Evolutionary conservation across 495 filamentous ascomycete species (phyloP).

Genomic region (Apodospora peruviana): DNA sequence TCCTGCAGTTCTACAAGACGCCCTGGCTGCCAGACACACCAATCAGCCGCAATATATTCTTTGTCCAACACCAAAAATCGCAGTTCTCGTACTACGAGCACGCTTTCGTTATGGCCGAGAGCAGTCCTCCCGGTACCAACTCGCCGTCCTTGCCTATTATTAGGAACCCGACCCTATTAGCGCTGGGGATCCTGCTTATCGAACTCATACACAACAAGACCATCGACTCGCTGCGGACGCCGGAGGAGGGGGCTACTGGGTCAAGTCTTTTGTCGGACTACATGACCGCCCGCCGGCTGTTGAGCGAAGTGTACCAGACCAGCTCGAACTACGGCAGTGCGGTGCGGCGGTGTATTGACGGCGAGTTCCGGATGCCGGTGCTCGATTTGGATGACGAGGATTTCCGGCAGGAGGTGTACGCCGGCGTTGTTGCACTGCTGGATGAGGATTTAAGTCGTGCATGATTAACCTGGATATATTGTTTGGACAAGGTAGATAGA

Average conservation of each 20-base stretch:
- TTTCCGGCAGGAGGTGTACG: not conserved
- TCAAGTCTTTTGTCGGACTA: not conserved
- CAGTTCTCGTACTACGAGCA: not conserved
- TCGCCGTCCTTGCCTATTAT: not conserved
- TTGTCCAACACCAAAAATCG: not conserved
- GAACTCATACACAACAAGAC: slow-evolving; percentile 11
- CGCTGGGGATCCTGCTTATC: slow-evolving; percentile 13
- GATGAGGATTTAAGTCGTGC: not conserved
- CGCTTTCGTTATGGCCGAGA: not conserved
- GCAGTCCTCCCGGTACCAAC: not conserved
- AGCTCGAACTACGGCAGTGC: not conserved
- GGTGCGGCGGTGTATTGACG: not conserved
- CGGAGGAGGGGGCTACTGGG: not conserved
- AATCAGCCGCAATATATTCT: not conserved
- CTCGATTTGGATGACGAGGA: not conserved
- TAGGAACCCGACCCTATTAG: not conserved
- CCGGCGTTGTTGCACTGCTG: not conserved
- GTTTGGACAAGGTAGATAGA: too few relatives aligned
- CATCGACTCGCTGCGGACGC: slow-evolving; percentile 3
- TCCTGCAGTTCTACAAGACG: not conserved
- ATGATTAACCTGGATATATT: too few relatives aligned
- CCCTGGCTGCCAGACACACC: not conserved
- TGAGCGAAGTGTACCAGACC: not conserved
- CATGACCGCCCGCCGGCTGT: not conserved
- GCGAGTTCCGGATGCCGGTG: not conserved